Evolutionary conservation across 108 stramenopile genomes (phyloP), one percentile per base, ranked within the genome.

Genomic region (Nitzschia sp.): DNA sequence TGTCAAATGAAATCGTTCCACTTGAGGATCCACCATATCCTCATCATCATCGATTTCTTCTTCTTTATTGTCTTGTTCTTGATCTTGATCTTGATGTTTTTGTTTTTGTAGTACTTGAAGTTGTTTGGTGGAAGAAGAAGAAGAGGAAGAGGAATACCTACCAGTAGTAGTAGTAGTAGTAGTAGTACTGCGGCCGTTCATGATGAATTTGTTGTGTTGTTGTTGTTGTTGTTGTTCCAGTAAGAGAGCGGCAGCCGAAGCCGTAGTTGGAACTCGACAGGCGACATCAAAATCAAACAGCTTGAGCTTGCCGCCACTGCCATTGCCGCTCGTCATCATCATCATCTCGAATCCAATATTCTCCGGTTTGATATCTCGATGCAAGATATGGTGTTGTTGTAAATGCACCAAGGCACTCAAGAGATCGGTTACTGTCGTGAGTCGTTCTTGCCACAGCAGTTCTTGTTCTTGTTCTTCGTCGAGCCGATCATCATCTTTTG

Each of bases 301-400:
- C 46, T 73, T 73, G 25, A 73, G 25, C 13, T 30, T 30, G 8
- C 21, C 19, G 5, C 17, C 31, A n/a, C n/a, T n/a, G n/a, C n/a
- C n/a, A n/a, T n/a, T n/a, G n/a, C n/a, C n/a, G n/a, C n/a, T n/a
- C n/a, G n/a, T n/a, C n/a, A n/a, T n/a, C n/a, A n/a, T n/a, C n/a
- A n/a, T n/a, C 38, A 9, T 41, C 9, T 41, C 13, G 38, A 41
- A 41, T 41, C 38, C 38, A 52, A 80, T 66, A 45, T 78, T 72
- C 25, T 53, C 32, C 11, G 77, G 77, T 30, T 71, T 64, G 1
- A 78, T 36, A 46, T 78, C 78, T 25, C 78, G 73, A 45, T 63
- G 57, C 3, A 75, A n/a, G 26, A 71, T 21, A 6, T 56, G 68
- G 15, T 29, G 45, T 11, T 46, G n/a, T 33, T 80, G 78, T 16